These are phyloP conservation scores for Aspergillus pseudoterreus DNA, from an alignment of 2,329 filamentous ascomycete genomes.

Conservation along the genomic window DNA sequence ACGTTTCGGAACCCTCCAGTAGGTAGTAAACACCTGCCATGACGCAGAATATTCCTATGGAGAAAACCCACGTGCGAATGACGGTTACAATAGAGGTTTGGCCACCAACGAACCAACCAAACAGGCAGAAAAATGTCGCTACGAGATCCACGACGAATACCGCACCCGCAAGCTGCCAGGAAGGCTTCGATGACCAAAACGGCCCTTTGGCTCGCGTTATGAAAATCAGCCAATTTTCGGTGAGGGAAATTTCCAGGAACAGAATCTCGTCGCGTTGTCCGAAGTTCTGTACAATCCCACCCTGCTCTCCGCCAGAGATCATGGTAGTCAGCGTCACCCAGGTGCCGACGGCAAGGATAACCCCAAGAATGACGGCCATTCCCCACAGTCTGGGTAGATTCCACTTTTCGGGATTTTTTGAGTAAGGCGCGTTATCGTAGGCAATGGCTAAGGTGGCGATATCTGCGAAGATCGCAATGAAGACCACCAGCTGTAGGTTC, in stretches of 20 bases:
- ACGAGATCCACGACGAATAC: slow-evolving; percentile 79
- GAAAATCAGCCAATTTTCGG: slow-evolving; percentile 96
- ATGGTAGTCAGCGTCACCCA: slow-evolving; percentile 90
- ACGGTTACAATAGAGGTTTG: slow-evolving; percentile 77
- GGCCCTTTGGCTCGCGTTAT: slow-evolving; percentile 90
- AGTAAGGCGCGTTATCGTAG: slow-evolving; percentile 89
- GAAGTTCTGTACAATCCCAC: slow-evolving; percentile 86
- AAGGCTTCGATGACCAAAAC: slow-evolving; percentile 86
- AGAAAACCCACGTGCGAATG: slow-evolving; percentile 87
- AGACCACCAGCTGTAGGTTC: slow-evolving; percentile 83
- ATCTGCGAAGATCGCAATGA: slow-evolving; percentile 92
- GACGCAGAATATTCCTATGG: slow-evolving; percentile 82
- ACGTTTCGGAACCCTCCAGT: slow-evolving; percentile 73
- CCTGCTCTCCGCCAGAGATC: slow-evolving; percentile 62
- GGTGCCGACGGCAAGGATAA: slow-evolving; percentile 76
- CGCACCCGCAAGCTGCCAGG: slow-evolving; percentile 76
- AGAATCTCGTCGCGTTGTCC: slow-evolving; percentile 77
- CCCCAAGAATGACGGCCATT: slow-evolving; percentile 79
- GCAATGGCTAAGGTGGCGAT: slow-evolving; percentile 88
- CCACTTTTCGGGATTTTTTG: slow-evolving; percentile 86
- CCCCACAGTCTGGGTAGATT: slow-evolving; percentile 93
- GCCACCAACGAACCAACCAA: slow-evolving; percentile 72
- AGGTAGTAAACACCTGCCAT: slow-evolving; percentile 77
- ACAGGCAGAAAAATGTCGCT: slow-evolving; percentile 80
- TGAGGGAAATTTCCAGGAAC: slow-evolving; percentile 85